These are phyloP conservation scores for Wallemia hederae DNA, from an alignment of 1,284 basidiomycete genomes.

Conservation along the genomic window DNA sequence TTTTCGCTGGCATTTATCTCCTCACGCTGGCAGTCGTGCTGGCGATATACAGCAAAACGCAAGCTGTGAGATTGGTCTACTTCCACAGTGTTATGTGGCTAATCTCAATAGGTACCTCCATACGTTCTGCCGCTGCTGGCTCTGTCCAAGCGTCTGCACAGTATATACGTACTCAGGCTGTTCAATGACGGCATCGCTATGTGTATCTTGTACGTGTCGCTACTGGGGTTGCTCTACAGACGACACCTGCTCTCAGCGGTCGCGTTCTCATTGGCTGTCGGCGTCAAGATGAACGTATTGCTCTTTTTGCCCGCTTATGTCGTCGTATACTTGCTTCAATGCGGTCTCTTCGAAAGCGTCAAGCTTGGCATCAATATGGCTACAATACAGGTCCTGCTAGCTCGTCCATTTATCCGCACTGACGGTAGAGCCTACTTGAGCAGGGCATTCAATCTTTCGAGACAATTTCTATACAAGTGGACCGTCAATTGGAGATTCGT, in stretches of 20 bases:
- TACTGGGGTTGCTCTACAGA: slow-evolving; percentile 23
- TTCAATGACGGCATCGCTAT: slow-evolving; percentile 90
- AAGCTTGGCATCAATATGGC: slow-evolving; percentile 27
- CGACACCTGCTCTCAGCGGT: slow-evolving; percentile 32
- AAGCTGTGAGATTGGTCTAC: background rate
- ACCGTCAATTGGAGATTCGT: slow-evolving; percentile 94
- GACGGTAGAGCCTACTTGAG: slow-evolving; percentile 35
- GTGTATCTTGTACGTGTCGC: slow-evolving; percentile 20
- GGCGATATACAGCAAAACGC: slow-evolving; percentile 33
- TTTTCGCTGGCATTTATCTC: slow-evolving; percentile 46
- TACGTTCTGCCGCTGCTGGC: slow-evolving; percentile 46
- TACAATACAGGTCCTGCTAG: slow-evolving; percentile 31
- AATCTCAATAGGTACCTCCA: slow-evolving; percentile 31
- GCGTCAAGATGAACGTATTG: slow-evolving; percentile 84
- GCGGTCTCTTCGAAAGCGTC: slow-evolving; percentile 30
- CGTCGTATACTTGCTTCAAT: slow-evolving; percentile 42
- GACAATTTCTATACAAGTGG: slow-evolving; percentile 82
- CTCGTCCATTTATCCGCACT: slow-evolving; percentile 36
- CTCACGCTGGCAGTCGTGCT: slow-evolving; percentile 32
- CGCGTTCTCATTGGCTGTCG: slow-evolving; percentile 54
- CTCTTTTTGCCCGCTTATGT: slow-evolving; percentile 73
- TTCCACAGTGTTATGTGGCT: background rate
- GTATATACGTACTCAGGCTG: slow-evolving; percentile 65
- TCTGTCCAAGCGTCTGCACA: slow-evolving; percentile 75
- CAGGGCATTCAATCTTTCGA: slow-evolving; percentile 59